Base-by-base conservation (phyloP, 345 rosid genomes). In the Dipteronia dyeriana region DNA sequence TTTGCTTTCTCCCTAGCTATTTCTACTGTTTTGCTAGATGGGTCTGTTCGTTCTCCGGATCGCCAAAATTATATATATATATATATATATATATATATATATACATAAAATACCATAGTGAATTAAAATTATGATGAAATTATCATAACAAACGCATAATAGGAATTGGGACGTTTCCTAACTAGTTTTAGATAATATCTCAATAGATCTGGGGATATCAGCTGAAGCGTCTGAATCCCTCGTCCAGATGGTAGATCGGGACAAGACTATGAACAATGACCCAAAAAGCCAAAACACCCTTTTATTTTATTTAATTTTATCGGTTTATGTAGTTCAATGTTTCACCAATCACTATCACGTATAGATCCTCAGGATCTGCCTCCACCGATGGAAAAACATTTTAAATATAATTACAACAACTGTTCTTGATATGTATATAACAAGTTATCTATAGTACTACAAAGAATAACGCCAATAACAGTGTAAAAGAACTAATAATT, bases 271-370 rank as follows among this genome's bases (percentile, higher is more conserved):
- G 78, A 49, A 16, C 64, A 39, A 8, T 29, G 34, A 12, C 12
- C 2, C 60, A 34, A 31, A 12, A 51, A 26, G 78, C 38, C 53
- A n/a, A 66, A 34, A 5, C 29, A 74, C 78, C 84, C 13, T 59
- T 20, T 59, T 45, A 9, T 10, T 45, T 57, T 70, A 22, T 73
- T 68, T 73, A 47, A 65, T 31, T 74, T 69, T 77, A 75, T 61
- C 71, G 84, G 78, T 70, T 75, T 69, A 31, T 74, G 68, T 68
- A 41, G 26, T 68, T 74, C 66, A 12, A 12, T 34, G 47, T 45
- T 79, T 79, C 82, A 74, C 68, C 57, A 4, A 34, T 34, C 38
- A 34, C 38, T 34, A 41, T 57, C 73, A 43, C 72, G 12, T 65
- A 74, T 49, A 9, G 41, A 63, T 43, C 23, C 61, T 41, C 47